Percentiles rank a stretch among this genome's conserved stretches.
phyloP scores from a whole-genome alignment of 108 stramenopile species.

The Nitzschia sp. region DNA sequence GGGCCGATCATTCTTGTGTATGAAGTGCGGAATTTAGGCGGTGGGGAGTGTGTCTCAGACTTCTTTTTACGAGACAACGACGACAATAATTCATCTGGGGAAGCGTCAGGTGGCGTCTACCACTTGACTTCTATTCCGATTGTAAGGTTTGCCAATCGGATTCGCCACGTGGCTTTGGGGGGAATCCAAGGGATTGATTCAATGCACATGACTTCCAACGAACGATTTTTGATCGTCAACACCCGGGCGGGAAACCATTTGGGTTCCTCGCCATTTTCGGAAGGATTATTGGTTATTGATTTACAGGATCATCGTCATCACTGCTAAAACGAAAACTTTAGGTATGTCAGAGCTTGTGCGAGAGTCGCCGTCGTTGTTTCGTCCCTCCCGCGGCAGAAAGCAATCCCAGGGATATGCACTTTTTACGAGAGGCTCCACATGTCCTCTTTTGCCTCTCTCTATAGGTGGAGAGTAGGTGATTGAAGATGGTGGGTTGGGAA shows the following conservation, averaged over 20 bases:
- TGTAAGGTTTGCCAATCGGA: constrained; percentile 49
- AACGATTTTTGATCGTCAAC: constrained; percentile 65
- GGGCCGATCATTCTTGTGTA: constrained; percentile 64
- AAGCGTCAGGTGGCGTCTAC: constrained; percentile 25
- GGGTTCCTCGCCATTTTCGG: constrained; percentile 33
- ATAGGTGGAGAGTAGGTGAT: constrained; percentile 20
- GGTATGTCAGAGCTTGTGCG: background rate
- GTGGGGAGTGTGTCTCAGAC: background rate
- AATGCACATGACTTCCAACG: constrained; percentile 61
- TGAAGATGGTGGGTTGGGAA: constrained; percentile 5
- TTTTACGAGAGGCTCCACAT: constrained; percentile 26
- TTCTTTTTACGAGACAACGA: background rate
- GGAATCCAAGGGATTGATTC: constrained; percentile 58
- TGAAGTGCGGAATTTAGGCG: constrained; percentile 46
- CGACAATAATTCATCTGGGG: constrained; percentile 1
- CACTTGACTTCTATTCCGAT: constrained; percentile 18
- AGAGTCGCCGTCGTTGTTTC: too few species aligned
- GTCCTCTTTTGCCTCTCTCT: constrained; percentile 10
- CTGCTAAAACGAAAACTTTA: background rate
- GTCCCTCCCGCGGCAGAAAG: background rate
- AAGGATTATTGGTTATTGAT: constrained; percentile 69
- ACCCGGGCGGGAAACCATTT: constrained; percentile 65
- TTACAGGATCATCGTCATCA: constrained; percentile 35
- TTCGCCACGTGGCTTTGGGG: constrained; percentile 64
- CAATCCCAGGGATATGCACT: constrained; percentile 29